Conservation (phyloP, 1,284 basidiomycete genomes). For the Sporisorium scitamineum region DNA sequence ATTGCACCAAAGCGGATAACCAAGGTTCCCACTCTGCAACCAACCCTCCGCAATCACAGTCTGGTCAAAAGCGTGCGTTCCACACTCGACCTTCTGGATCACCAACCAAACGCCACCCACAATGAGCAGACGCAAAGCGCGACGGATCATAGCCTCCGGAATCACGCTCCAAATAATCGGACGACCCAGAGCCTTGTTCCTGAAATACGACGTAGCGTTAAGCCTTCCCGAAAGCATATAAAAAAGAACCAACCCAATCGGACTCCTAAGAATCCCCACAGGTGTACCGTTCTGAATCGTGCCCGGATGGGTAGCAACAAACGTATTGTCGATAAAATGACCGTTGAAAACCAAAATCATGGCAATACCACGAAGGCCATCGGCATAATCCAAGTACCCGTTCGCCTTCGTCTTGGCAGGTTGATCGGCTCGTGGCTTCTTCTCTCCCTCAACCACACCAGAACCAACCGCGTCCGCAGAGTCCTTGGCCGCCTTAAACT, state of each 20-base stretch:
- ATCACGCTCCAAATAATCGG: slow-evolving; percentile 64
- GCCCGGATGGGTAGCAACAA: slow-evolving; percentile 65
- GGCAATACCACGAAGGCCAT: slow-evolving; percentile 70
- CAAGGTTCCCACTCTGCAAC: slow-evolving; percentile 64
- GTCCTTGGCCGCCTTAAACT: slow-evolving; percentile 48
- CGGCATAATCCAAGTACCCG: slow-evolving; percentile 69
- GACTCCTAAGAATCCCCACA: slow-evolving; percentile 49
- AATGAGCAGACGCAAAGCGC: slow-evolving; percentile 70
- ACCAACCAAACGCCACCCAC: slow-evolving; percentile 69
- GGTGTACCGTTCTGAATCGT: slow-evolving; percentile 67
- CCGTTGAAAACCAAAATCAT: slow-evolving; percentile 70
- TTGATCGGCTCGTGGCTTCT: slow-evolving; percentile 29
- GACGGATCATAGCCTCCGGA: slow-evolving; percentile 69
- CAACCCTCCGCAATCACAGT: slow-evolving; percentile 64
- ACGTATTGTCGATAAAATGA: slow-evolving; percentile 70
- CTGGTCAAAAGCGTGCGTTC: slow-evolving; percentile 57
- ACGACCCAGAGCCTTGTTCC: slow-evolving; percentile 61
- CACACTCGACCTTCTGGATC: slow-evolving; percentile 68
- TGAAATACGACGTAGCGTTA: slow-evolving; percentile 69
- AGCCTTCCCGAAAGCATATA: slow-evolving; percentile 70
- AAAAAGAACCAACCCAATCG: slow-evolving; percentile 41
- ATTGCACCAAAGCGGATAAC: slow-evolving; percentile 69
- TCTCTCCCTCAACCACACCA: slow-evolving; percentile 23
- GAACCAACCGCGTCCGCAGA: slow-evolving; percentile 37
- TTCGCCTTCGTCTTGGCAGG: slow-evolving; percentile 37